Conservation (phyloP, 306 rosid species). For the Cucurbita maxima region DNA sequence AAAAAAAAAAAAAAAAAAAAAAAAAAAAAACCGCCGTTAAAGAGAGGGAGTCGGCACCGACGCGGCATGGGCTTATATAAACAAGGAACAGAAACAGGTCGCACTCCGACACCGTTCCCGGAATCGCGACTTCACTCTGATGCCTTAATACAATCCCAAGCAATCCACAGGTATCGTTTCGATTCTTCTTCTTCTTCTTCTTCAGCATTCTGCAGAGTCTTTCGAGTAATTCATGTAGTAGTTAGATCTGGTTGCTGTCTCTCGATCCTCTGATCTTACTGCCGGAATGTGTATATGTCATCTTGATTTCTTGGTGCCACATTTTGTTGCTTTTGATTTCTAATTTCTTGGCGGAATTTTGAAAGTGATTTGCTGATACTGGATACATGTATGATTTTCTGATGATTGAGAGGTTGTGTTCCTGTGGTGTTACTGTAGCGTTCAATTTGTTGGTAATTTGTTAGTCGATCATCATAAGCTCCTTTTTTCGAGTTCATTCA, state of each 20-base stretch:
- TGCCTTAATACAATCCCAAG: neutral
- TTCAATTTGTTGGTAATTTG: neutral
- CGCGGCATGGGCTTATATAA: constrained; percentile 29
- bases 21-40: constrained; percentile 20
- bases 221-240: neutral
- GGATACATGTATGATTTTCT: neutral
- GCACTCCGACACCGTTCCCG: constrained; percentile 1
- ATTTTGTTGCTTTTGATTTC: neutral
- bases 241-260: neutral
- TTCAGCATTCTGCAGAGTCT: neutral
- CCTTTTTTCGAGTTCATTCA: neutral
- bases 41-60: constrained; percentile 52
- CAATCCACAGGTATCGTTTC: neutral
- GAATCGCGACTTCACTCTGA: constrained; percentile 1
- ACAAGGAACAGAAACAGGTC: constrained; percentile 17
- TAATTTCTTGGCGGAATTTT: neutral
- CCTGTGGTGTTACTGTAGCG: neutral
- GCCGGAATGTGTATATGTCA: neutral
- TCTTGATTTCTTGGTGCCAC: neutral
- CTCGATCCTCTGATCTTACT: neutral
- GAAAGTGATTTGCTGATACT: neutral
- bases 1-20: neutral
- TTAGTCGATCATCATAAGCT: neutral
- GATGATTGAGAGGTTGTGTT: neutral
- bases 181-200: neutral